These are phyloP conservation scores for Sporothrix curviconia DNA, from an alignment of 2,329 filamentous ascomycete genomes.

Conservation along the genomic window DNA sequence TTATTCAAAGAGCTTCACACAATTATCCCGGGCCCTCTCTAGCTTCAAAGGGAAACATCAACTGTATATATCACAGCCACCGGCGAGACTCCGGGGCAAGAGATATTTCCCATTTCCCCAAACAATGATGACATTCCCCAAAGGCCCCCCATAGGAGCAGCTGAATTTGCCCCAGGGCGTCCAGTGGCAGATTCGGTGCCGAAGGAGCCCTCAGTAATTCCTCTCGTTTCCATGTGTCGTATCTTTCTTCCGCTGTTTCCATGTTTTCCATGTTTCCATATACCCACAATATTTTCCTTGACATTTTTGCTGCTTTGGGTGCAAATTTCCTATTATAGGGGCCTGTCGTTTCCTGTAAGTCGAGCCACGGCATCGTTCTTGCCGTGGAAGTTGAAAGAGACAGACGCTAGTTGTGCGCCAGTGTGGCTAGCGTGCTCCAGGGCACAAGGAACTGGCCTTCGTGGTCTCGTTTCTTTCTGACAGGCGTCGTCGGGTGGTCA, in stretches of 20 bases:
- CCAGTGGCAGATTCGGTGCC: background rate
- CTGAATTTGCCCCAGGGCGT: background rate
- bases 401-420: no score
- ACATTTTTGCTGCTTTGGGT: background rate
- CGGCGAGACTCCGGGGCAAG: background rate
- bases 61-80: background rate
- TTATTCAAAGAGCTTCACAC: no score
- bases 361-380: background rate
- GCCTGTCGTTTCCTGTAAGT: background rate
- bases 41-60: background rate
- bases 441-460: no score
- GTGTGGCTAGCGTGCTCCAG: no score
- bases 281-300: background rate
- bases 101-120: no score
- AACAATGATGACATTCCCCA: no score
- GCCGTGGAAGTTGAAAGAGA: background rate
- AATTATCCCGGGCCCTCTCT: no score
- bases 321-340: background rate
- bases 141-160: background rate
- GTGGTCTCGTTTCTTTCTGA: no score
- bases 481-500: no score
- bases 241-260: background rate
- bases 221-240: background rate
- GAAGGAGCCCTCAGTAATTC: background rate
- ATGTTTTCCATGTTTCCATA: no score